phyloP scores from a whole-genome alignment of 306 rosid genomes.

The Vicia villosa region DNA sequence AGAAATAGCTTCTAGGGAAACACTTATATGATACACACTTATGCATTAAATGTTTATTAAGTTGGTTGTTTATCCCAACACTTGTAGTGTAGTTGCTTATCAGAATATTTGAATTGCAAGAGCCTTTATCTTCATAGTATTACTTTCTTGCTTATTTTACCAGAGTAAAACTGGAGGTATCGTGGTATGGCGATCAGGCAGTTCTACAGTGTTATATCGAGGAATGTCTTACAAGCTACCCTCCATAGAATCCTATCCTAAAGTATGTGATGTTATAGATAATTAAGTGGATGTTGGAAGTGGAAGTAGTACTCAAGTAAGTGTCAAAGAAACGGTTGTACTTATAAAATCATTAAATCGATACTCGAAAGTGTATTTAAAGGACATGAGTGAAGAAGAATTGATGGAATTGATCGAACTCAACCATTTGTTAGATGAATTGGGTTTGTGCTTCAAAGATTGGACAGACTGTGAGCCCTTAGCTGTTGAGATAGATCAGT shows the following conservation, averaged over 20 bases:
- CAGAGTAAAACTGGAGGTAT: slow-evolving; percentile 87
- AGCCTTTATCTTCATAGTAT: slow-evolving; percentile 35
- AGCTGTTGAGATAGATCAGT: slow-evolving; percentile 91
- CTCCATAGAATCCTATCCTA: slow-evolving; percentile 54
- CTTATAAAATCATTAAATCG: slow-evolving; percentile 36
- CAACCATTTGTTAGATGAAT: slow-evolving; percentile 70
- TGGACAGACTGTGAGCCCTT: slow-evolving; percentile 90
- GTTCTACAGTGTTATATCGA: slow-evolving; percentile 80
- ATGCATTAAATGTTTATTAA: background rate
- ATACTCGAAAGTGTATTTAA: slow-evolving; percentile 48
- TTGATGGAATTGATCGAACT: slow-evolving; percentile 61
- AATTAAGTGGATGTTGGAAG: slow-evolving; percentile 32
- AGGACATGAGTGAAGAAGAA: slow-evolving; percentile 61
- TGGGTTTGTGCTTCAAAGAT: slow-evolving; percentile 84
- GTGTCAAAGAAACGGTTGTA: slow-evolving; percentile 36
- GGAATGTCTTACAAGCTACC: slow-evolving; percentile 80
- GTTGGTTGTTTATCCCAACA: background rate
- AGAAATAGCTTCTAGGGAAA: background rate
- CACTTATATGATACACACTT: background rate
- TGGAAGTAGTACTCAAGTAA: slow-evolving; percentile 34
- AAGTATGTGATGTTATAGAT: slow-evolving; percentile 32
- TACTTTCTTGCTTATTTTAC: slow-evolving; percentile 33
- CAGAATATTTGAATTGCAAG: slow-evolving; percentile 25
- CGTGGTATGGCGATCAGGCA: slow-evolving; percentile 92
- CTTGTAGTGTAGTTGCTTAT: background rate